Percentiles rank a stretch among this genome's conserved stretches.
Evolutionary conservation across 495 filamentous ascomycete genomes (phyloP).

Genomic region (Trypethelium eluteriae): DNA sequence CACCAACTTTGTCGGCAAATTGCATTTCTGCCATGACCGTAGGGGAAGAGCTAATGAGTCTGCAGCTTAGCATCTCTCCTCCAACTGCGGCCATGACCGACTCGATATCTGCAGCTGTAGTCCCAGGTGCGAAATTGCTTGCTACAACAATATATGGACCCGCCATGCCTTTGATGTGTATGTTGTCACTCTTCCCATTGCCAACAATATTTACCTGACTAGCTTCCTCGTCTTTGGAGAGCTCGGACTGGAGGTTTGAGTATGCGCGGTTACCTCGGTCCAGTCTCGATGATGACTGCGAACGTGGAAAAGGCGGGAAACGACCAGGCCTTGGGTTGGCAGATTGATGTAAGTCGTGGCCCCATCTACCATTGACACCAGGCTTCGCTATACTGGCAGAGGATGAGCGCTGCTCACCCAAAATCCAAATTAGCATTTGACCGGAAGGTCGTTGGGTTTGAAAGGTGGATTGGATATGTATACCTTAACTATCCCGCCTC

Average conservation of each 20-base stretch:
- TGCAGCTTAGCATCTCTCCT: slow-evolving; percentile 64
- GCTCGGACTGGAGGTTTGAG: slow-evolving; percentile 29
- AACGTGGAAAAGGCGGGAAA: slow-evolving; percentile 18
- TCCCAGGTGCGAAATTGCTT: slow-evolving; percentile 85
- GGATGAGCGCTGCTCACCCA: slow-evolving; percentile 32
- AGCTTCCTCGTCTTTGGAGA: slow-evolving; percentile 23
- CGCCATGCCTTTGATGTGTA: slow-evolving; percentile 73
- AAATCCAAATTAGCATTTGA: background rate
- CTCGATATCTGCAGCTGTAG: slow-evolving; percentile 90
- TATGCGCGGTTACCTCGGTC: slow-evolving; percentile 26
- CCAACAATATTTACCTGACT: slow-evolving; percentile 23
- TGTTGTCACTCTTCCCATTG: slow-evolving; percentile 40
- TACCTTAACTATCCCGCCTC: slow-evolving; percentile 69
- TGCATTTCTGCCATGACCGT: slow-evolving; percentile 80
- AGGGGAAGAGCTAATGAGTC: slow-evolving; percentile 59
- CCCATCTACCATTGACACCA: slow-evolving; percentile 49
- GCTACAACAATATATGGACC: slow-evolving; percentile 78
- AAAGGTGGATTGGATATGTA: slow-evolving; percentile 1
- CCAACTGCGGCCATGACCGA: slow-evolving; percentile 68
- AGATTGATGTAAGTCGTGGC: slow-evolving; percentile 46
- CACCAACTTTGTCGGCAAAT: slow-evolving; percentile 67
- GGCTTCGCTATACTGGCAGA: slow-evolving; percentile 38
- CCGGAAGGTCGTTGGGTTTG: background rate
- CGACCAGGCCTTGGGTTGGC: slow-evolving; percentile 28
- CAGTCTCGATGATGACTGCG: slow-evolving; percentile 25